Percentiles rank a stretch among this genome's conserved stretches.
Evolutionary conservation across 2,329 filamentous ascomycete genomes (phyloP).

Genomic region (Cordyceps militaris): DNA sequence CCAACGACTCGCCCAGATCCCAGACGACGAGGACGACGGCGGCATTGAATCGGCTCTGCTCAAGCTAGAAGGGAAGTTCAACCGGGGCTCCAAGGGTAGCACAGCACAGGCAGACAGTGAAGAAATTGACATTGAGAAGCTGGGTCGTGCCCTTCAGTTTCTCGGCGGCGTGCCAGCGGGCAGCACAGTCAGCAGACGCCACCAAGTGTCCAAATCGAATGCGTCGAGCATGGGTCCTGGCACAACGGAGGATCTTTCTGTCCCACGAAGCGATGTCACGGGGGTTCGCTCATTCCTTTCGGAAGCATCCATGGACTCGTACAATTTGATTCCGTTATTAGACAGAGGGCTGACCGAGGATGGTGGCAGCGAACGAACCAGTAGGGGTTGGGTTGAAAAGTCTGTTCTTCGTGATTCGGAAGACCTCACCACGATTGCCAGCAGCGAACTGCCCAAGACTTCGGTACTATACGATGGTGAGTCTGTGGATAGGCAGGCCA

Average conservation of each 20-base stretch:
- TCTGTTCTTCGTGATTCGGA: constrained; percentile 48
- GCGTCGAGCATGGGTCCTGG: background rate
- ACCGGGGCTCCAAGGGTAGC: constrained; percentile 39
- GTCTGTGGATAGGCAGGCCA: constrained; percentile 11
- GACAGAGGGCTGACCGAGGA: constrained; percentile 57
- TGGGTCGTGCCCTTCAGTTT: constrained; percentile 9
- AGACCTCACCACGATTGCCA: constrained; percentile 24
- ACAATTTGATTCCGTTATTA: constrained; percentile 69
- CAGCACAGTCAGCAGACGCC: background rate
- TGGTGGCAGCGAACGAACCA: constrained; percentile 33
- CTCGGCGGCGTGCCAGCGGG: constrained; percentile 2
- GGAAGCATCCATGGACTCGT: constrained; percentile 63
- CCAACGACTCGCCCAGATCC: constrained; percentile 77
- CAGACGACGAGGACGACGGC: constrained; percentile 73
- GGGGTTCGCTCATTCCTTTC: constrained; percentile 42
- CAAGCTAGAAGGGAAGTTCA: constrained; percentile 84
- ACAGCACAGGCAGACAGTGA: constrained; percentile 13
- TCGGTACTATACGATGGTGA: background rate
- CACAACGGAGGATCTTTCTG: background rate
- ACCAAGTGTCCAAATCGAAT: background rate
- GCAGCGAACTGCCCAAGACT: constrained; percentile 17
- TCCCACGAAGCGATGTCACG: background rate
- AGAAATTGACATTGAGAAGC: constrained; percentile 16
- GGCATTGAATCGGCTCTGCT: constrained; percentile 87
- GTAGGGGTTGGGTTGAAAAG: constrained; percentile 46